Evolutionary conservation across 345 rosid genomes (phyloP).

Genomic region (Moringa oleifera): DNA sequence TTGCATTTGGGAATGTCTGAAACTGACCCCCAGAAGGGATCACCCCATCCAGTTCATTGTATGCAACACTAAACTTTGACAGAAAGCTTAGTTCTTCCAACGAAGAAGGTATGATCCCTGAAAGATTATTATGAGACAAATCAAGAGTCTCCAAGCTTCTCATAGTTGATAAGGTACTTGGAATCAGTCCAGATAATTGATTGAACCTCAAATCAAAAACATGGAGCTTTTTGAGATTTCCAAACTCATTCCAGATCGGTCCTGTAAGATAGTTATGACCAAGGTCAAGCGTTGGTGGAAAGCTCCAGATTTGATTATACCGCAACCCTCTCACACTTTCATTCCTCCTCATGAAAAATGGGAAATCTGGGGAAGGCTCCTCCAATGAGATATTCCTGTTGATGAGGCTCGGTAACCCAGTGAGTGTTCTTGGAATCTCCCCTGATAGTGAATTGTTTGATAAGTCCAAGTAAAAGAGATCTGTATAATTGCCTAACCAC

Average conservation of each 20-base stretch:
- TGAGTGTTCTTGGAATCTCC: slow-evolving; percentile 49
- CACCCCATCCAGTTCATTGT: slow-evolving; percentile 46
- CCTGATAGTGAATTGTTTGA: slow-evolving; percentile 58
- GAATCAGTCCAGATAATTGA: slow-evolving; percentile 36
- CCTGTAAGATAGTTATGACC: slow-evolving; percentile 36
- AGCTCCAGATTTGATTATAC: slow-evolving; percentile 49
- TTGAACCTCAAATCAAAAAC: slow-evolving; percentile 42
- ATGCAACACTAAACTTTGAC: slow-evolving; percentile 52
- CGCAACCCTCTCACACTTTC: slow-evolving; percentile 44
- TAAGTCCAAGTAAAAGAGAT: slow-evolving; percentile 63
- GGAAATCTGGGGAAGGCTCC: slow-evolving; percentile 56
- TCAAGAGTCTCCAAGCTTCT: slow-evolving; percentile 50
- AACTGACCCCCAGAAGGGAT: slow-evolving; percentile 70
- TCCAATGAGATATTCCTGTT: slow-evolving; percentile 31
- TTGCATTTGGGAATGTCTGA: slow-evolving; percentile 65
- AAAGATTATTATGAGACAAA: slow-evolving; percentile 37
- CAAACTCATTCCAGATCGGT: slow-evolving; percentile 50
- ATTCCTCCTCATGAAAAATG: slow-evolving; percentile 52
- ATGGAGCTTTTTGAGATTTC: slow-evolving; percentile 44
- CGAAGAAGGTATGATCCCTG: slow-evolving; percentile 37
- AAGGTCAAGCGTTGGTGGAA: slow-evolving; percentile 44
- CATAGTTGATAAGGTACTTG: slow-evolving; percentile 39
- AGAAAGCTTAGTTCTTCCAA: slow-evolving; percentile 40
- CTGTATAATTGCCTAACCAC: slow-evolving; percentile 43
- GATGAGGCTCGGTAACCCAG: slow-evolving; percentile 42